Evolutionary conservation across 305 asterid genomes (phyloP).

Genomic region (Fraxinus baroniana): DNA sequence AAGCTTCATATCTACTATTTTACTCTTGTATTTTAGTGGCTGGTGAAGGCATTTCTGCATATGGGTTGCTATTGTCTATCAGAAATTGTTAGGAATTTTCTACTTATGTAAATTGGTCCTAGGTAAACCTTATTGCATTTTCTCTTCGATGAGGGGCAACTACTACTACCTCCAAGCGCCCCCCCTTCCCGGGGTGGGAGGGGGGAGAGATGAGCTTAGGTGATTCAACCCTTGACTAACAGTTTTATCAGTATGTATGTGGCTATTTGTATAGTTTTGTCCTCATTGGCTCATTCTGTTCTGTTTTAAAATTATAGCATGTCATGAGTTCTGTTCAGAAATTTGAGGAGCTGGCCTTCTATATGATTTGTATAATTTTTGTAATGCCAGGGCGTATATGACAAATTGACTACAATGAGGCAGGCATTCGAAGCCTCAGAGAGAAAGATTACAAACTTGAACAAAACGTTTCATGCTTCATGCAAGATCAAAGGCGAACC

Average conservation of each 20-base stretch:
- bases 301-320: background rate
- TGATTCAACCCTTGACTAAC: slow-evolving; percentile 10
- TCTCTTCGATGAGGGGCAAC: background rate
- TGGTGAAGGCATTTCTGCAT: background rate
- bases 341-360: slow-evolving; percentile 18
- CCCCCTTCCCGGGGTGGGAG: background rate
- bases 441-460: slow-evolving; percentile 47
- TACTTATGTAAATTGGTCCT: background rate
- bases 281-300: slow-evolving; percentile 8
- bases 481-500: slow-evolving; percentile 61
- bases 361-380: slow-evolving; percentile 16
- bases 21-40: background rate
- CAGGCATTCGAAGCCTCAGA: slow-evolving; percentile 55
- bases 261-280: background rate
- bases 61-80: background rate
- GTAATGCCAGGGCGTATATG: slow-evolving; percentile 43
- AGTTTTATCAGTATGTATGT: background rate
- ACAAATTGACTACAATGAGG: slow-evolving; percentile 54
- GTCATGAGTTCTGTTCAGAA: slow-evolving; percentile 11
- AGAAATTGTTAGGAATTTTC: background rate
- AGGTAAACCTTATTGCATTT: background rate
- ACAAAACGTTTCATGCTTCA: slow-evolving; percentile 45
- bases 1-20: slow-evolving; percentile 15
- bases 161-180: background rate
- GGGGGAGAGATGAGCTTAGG: slow-evolving; percentile 7